A percentile compares a stretch with the other conserved stretches of the same genome.
These are phyloP conservation scores for Fulvia fulva DNA, from an alignment of 2,329 filamentous ascomycete species.

Conservation along the genomic window DNA sequence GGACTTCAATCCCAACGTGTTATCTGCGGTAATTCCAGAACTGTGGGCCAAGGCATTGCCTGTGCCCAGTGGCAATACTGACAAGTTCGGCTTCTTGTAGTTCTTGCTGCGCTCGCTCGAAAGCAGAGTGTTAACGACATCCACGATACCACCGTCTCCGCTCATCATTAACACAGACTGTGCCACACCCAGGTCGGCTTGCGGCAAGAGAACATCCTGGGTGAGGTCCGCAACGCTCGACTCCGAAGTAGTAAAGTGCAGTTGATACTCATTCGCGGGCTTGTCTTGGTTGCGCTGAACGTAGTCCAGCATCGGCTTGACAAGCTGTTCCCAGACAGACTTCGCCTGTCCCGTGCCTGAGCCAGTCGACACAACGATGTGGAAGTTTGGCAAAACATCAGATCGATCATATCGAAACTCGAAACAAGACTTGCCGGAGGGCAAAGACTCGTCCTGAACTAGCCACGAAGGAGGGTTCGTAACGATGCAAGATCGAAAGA, in stretches of 20 bases:
- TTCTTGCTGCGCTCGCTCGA: constrained; percentile 43
- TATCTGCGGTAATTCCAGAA: constrained; percentile 35
- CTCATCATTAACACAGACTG: constrained; percentile 74
- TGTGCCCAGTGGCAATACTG: constrained; percentile 47
- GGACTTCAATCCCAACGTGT: constrained; percentile 40
- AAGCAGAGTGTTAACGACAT: constrained; percentile 68
- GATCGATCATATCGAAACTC: constrained; percentile 12
- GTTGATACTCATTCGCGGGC: constrained; percentile 38
- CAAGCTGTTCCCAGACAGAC: constrained; percentile 36
- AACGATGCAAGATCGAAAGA: constrained; percentile 20
- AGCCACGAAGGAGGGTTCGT: constrained; percentile 24
- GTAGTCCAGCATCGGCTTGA: constrained; percentile 41
- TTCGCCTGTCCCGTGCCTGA: constrained; percentile 43
- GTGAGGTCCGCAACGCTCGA: constrained; percentile 64
- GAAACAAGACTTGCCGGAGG: constrained; percentile 21
- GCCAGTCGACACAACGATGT: constrained; percentile 44
- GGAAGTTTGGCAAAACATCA: constrained; percentile 26
- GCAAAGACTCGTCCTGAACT: constrained; percentile 20
- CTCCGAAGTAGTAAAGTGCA: constrained; percentile 59
- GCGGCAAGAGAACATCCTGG: constrained; percentile 43
- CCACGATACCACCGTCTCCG: constrained; percentile 82
- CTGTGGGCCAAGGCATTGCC: constrained; percentile 48
- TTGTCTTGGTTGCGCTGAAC: constrained; percentile 36
- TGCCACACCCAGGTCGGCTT: constrained; percentile 44
- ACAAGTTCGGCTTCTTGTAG: constrained; percentile 53